A percentile compares a stretch with the other conserved stretches of the same genome.
Evolutionary conservation across 441 rosid species (phyloP).

Genomic region (Omphalea diandra): DNA sequence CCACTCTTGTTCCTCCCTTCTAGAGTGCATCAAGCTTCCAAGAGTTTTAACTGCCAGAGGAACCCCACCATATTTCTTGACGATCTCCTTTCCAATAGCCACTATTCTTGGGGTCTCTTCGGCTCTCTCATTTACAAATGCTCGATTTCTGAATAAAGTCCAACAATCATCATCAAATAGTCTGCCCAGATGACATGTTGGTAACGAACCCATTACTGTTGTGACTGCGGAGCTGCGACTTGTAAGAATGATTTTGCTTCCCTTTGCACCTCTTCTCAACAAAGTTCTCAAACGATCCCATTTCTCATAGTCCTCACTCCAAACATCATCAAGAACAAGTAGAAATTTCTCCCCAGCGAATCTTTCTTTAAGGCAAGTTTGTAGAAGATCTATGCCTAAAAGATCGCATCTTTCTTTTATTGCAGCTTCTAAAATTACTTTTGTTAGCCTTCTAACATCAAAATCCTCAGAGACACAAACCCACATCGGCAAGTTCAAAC

Average conservation of each 20-base stretch:
- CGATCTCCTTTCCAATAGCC: conserved; percentile 21
- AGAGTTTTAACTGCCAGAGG: conserved; percentile 34
- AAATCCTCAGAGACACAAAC: conserved; percentile 25
- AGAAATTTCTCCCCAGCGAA: conserved; percentile 18
- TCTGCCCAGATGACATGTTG: conserved; percentile 11
- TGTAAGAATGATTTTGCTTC: conserved; percentile 32
- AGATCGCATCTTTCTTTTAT: not conserved
- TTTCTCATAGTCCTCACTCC: conserved; percentile 19
- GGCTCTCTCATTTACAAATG: not conserved
- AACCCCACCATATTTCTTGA: conserved; percentile 29
- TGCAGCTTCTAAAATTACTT: conserved; percentile 9
- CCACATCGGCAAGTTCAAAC: conserved; percentile 20
- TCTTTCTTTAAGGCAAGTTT: conserved; percentile 1
- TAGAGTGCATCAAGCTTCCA: conserved; percentile 29
- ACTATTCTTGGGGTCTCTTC: conserved; percentile 6
- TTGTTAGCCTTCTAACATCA: not conserved
- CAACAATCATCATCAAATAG: conserved; percentile 18
- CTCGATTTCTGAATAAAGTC: conserved; percentile 12
- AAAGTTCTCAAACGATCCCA: conserved; percentile 17
- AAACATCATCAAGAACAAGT: conserved; percentile 34
- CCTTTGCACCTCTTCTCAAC: conserved; percentile 12
- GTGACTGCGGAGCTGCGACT: conserved; percentile 23
- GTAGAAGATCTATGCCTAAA: conserved; percentile 16
- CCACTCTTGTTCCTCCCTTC: conserved; percentile 26
- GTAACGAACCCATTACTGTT: not conserved